Base-by-base conservation (phyloP, 345 rosid species). In the Rhizophora mangle region DNA sequence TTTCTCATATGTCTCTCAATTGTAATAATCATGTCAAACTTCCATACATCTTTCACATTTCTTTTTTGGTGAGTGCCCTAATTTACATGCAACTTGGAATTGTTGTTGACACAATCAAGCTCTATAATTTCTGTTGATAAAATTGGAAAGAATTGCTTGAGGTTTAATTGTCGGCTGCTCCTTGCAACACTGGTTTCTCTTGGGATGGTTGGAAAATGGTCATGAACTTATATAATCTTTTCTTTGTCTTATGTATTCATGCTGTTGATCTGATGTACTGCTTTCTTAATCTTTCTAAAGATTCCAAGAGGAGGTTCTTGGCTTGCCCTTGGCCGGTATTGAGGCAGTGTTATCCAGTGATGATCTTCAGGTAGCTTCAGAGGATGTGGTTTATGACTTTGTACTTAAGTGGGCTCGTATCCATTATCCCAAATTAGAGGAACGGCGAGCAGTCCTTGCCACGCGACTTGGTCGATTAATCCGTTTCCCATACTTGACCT, bases 401-500 rank as follows among this genome's bases (percentile, higher is more conserved):
- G 87, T 84, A 62, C 83, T 89, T 72, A 84, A 77, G 78, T 91
- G 97, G 98, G 82, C 85, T n/a, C 81, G 86, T 60, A 64, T 65
- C 9, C 89, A 91, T 74, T 89, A 85, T 80, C 81, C 88, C 4
- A 89, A 77, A 78, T 11, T 77, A 51, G 88, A 89, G 73, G 96
- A 88, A 56, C 82, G 97, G 8, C 80, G 84, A 68, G 88, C 76
- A 60, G 54, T 89, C 31, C 82, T 91, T 13, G 86, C 71, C 26
- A 71, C 86, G 11, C 82, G 79, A 49, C 91, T 93, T 55, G 88
- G 85, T 55, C 77, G 79, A 56, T 78, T 81, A 47, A 82, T 91
- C 63, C 96, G 91, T 75, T 94, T 89, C 74, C 91, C 97, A 64
- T 82, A 76, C 81, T 89, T 91, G 96, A 84, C 90, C 22, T 84